Evolutionary conservation across 2,329 filamentous ascomycete species (phyloP), one percentile per base, ranked within the genome.

Genomic region (Nemania diffusa): DNA sequence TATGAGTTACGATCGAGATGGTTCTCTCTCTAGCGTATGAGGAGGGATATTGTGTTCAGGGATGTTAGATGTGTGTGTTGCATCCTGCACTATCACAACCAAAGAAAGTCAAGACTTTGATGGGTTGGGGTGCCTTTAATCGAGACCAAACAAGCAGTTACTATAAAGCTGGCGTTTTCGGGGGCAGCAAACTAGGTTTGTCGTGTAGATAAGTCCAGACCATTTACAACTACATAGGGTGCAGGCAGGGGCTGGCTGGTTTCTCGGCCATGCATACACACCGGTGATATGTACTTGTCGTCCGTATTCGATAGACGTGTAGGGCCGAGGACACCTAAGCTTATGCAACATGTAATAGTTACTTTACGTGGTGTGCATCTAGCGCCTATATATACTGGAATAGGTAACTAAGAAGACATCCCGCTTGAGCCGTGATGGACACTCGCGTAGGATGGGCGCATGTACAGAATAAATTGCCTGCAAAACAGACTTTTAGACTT

Each of bases 231-330:
- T 60, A 56, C 50, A 42, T 62, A n/a, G n/a, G n/a, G n/a, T n/a
- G n/a, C n/a, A n/a, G n/a, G 58, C 66, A 66, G 63, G 24, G 55
- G 44, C 57, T 53, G n/a, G 22, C 56, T 51, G 50, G 20, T 67
- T 67, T 51, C 37, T 67, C 61, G 59, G 44, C 61, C 64, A 24
- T 67, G 67, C 67, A 69, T 69, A 57, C 15, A 56, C 67, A 52
- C 56, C 61, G 60, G 57, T 34, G 20, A 44, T 29, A 20, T 5
- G 8, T 48, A 64, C 34, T 51, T 42, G 57, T 56, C 44, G 32
- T 57, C 59, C 24, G 48, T 57, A n/a, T 52, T 62, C 57, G 29
- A 61, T 64, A 64, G 51, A 37, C 44, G 62, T 44, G 46, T 11
- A 67, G 55, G 63, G 56, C 59, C 51, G 32, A 69, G 52, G 29